Base-by-base conservation (phyloP, 345 rosid species). In the Reutealis trisperma region DNA sequence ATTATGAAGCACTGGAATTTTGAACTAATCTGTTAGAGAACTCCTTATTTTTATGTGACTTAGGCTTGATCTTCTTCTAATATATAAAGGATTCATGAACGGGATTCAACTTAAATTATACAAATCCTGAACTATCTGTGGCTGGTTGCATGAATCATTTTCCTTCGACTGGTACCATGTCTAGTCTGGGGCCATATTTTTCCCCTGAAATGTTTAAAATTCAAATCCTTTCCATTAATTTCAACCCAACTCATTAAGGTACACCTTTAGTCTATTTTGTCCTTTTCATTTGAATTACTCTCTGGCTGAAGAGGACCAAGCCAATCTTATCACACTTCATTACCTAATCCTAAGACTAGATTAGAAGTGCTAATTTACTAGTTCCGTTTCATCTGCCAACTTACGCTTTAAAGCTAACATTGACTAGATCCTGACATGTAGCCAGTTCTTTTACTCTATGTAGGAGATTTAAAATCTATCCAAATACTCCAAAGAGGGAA, bases 341-440 rank as follows among this genome's bases (percentile, higher is more conserved):
- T 37, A 34, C 67, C 67, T 34, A 63, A 32, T 63, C 69, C 30
- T 66, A 42, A 2, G 70, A 19, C 52, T 66, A 66, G 15, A 41
- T 8, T 51, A 44, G 2, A 70, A 51, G 44, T 70, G 60, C 45
- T 70, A 4, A 52, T 51, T 27, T 30, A 10, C 73, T 66, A 41
- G 4, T 41, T 66, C 12, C 42, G 8, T 41, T 66, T 66, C 7
- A 66, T 41, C 25, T 34, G 49, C 47, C 22, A 64, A 49, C 57
- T 3, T 51, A 27, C 0, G 10, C 45, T 52, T 52, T 34, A 52
- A 51, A 70, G 61, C 73, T 30, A 52, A 27, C n/a, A 51, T 52
- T 4, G 22, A 70, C 61, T 51, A 69, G 73, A 51, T 70, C 42
- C 25, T 70, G 24, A 51, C 73, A 27, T 49, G 9, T 14, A 69